Evolutionary conservation across 495 filamentous ascomycete species (phyloP), one percentile per base, ranked within the genome.

Genomic region (Penicillium ucsense): DNA sequence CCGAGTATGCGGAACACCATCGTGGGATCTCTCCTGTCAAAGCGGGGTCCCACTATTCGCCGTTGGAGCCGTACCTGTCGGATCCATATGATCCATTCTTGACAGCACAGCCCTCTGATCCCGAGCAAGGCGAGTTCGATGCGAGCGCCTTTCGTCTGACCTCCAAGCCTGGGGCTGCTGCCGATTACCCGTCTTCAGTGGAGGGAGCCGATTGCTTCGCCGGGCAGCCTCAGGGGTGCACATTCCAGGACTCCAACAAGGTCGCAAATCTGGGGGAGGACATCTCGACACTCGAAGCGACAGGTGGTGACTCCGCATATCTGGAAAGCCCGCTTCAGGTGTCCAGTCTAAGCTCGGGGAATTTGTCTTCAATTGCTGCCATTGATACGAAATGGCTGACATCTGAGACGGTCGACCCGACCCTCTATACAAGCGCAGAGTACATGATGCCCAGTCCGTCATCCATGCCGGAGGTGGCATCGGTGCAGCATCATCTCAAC

Each of bases 71-170:
- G 28, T 73, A 71, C 51, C 61, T 71, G 5, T 70, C 67, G 4
- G 59, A 65, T 20, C 20, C 20, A 20, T 20, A 20, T 20, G 20
- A 20, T 20, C 20, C 20, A 20, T 20, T 20, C 2, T 20, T 20
- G 20, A 20, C 20, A 20, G 20, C 20, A 20, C 20, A 20, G 11
- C 53, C 61, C 6, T 64, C 61, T 8, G 70, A 72, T 48, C 67
- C 63, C 1, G 70, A 73, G 28, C 65, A 70, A 53, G 53, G 59
- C 5, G 64, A 54, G 11, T 67, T 72, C 32, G 58, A 59, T 43
- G 60, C 62, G n/a, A 51, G 55, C 33, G 64, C 59, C 0, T 65
- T 72, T 46, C 61, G 63, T 36, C 38, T 67, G 12, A 70, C 68
- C 2, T 63, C 66, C 1, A 50, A 54, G 11, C 51, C 47, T 39